Evolutionary conservation across 192 early-diverging fungal genomes (phyloP).

Genomic region (Oehlia diaphana): DNA sequence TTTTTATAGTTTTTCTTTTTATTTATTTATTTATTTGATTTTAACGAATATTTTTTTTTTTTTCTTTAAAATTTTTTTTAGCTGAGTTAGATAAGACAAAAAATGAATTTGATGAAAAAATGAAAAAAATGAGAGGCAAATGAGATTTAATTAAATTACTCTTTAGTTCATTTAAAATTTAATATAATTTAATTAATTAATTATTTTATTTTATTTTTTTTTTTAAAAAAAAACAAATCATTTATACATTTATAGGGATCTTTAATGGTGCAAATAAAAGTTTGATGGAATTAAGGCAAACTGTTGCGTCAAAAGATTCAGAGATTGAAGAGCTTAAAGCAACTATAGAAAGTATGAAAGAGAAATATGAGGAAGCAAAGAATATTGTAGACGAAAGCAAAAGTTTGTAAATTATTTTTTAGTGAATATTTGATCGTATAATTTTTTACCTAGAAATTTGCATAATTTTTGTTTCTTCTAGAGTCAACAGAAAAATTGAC

Average conservation of each 20-base stretch:
- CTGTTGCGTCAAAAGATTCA: slow-evolving; percentile 46
- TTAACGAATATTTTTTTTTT: neutral
- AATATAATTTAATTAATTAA: too few relatives aligned
- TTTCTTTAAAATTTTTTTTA: neutral
- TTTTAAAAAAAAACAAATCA: neutral
- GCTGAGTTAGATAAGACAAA: slow-evolving; percentile 36
- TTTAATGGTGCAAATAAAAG: slow-evolving; percentile 59
- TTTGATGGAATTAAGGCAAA: slow-evolving; percentile 52
- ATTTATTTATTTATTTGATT: too few relatives aligned
- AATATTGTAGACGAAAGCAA: slow-evolving; percentile 25
- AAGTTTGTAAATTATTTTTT: slow-evolving; percentile 17
- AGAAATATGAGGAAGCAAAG: slow-evolving; percentile 31
- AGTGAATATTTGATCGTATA: neutral
- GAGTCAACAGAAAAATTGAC: slow-evolving; percentile 38
- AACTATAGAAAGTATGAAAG: slow-evolving; percentile 34
- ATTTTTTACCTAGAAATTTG: neutral
- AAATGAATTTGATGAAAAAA: slow-evolving; percentile 57
- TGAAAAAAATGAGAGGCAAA: slow-evolving; percentile 59
- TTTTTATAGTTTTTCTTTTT: neutral
- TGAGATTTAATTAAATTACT: neutral
- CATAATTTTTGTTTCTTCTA: slow-evolving; percentile 17
- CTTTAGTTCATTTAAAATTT: too few relatives aligned
- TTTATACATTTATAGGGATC: slow-evolving; percentile 37
- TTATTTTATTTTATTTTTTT: neutral
- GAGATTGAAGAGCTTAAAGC: slow-evolving; percentile 42